These are phyloP conservation scores for Annulohypoxylon moriforme DNA, from an alignment of 495 filamentous ascomycete species.

Conservation along the genomic window DNA sequence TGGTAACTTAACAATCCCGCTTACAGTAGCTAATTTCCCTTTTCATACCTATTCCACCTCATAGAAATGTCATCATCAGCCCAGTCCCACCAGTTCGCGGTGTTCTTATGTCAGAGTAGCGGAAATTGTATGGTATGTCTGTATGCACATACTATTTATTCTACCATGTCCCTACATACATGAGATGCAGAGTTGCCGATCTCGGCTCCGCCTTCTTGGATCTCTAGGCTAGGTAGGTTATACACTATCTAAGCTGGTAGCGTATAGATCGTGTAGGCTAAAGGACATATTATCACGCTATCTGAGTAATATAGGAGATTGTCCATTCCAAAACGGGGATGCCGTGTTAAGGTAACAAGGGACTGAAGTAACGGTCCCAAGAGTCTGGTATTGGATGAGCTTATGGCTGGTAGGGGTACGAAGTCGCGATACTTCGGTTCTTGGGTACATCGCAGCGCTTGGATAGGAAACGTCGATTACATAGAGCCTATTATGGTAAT, in stretches of 20 bases:
- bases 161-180: slow-evolving; percentile 1
- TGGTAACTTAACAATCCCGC: slow-evolving; percentile 1
- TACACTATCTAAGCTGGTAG: not conserved
- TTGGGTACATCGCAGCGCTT: not conserved
- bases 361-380: slow-evolving; percentile 13
- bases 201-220: slow-evolving; percentile 26
- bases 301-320: slow-evolving; percentile 38
- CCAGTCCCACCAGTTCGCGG: slow-evolving; percentile 16
- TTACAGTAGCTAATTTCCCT: slow-evolving; percentile 18
- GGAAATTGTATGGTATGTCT: slow-evolving; percentile 28
- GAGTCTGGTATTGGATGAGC: slow-evolving; percentile 19
- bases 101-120: slow-evolving; percentile 44
- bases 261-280: not conserved
- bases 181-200: slow-evolving; percentile 10
- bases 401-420: slow-evolving; percentile 20
- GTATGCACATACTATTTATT: slow-evolving; percentile 3
- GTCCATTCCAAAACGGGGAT: slow-evolving; percentile 15
- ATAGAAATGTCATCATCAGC: not conserved
- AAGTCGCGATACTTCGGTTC: not conserved
- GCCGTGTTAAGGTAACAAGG: slow-evolving; percentile 8
- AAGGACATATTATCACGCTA: slow-evolving; percentile 3
- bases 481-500: slow-evolving; percentile 4
- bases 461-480: not conserved
- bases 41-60: not conserved
- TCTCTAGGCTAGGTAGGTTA: slow-evolving; percentile 3